Percentiles rank a stretch among this genome's conserved stretches.
These are phyloP conservation scores for Globisporangium mamillatum DNA, from an alignment of 352 stramenopile species.

Conservation along the genomic window DNA sequence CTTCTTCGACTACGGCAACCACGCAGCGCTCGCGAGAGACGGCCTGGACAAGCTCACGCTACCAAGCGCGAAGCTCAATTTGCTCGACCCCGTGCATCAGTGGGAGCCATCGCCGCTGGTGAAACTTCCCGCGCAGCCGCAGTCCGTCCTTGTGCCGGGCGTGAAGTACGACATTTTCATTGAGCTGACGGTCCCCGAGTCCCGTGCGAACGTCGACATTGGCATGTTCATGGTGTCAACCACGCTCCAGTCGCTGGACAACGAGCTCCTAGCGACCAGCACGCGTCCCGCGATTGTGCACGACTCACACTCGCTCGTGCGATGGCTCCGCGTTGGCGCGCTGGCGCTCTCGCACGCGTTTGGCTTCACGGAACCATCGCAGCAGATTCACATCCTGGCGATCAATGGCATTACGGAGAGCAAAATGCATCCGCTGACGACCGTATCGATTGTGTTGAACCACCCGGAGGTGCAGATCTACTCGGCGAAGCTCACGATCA, in stretches of 20 bases:
- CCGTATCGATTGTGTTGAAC: constrained; percentile 54
- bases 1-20: constrained; percentile 72
- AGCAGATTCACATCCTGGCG: constrained; percentile 46
- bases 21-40: constrained; percentile 30
- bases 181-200: constrained; percentile 68
- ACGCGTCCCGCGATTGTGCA: constrained; percentile 58
- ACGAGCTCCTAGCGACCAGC: constrained; percentile 41
- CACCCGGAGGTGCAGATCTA: constrained; percentile 73
- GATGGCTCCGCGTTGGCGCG: constrained; percentile 38
- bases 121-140: constrained; percentile 14
- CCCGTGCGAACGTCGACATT: constrained; percentile 53
- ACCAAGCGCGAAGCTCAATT: constrained; percentile 50
- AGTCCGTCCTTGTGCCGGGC: constrained; percentile 48
- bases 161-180: constrained; percentile 81
- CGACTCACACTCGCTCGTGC: constrained; percentile 55
- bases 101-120: constrained; percentile 44
- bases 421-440: constrained; percentile 45
- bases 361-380: constrained; percentile 50
- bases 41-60: constrained; percentile 25
- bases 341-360: constrained; percentile 59
- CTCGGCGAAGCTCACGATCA: constrained; percentile 70
- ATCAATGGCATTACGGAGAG: constrained; percentile 75
- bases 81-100: constrained; percentile 54
- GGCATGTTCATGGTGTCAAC: constrained; percentile 81
- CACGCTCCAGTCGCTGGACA: constrained; percentile 29